Conservation (phyloP, 805 yeast genomes). For the Ogataea neopini region DNA sequence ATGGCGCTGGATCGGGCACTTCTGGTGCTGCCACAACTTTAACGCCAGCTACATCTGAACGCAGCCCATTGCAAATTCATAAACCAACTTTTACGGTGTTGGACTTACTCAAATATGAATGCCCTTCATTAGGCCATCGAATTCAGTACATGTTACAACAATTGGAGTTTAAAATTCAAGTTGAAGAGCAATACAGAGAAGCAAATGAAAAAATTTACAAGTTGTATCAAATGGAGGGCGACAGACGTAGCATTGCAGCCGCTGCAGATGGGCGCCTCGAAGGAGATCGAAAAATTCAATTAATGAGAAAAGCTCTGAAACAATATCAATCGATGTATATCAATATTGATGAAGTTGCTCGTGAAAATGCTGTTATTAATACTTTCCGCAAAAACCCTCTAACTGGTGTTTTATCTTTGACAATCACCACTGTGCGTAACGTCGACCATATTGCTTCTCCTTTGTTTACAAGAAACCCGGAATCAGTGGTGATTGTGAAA, state of each 20-base stretch:
- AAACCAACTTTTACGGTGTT: slow-evolving; percentile 60
- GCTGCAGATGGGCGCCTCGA: slow-evolving; percentile 88
- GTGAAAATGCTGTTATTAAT: slow-evolving; percentile 64
- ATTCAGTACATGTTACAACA: slow-evolving; percentile 96
- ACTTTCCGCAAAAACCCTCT: slow-evolving; percentile 81
- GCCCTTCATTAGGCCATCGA: slow-evolving; percentile 91
- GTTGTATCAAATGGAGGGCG: slow-evolving; percentile 89
- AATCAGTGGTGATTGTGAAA: slow-evolving; percentile 72
- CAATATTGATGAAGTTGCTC: slow-evolving; percentile 62
- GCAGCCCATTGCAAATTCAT: slow-evolving; percentile 20
- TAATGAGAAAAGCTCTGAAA: slow-evolving; percentile 79
- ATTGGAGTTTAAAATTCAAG: slow-evolving; percentile 88
- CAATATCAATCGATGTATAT: slow-evolving; percentile 89
- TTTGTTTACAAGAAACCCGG: slow-evolving; percentile 74
- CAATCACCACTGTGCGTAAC: slow-evolving; percentile 78
- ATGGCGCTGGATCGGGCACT: background rate
- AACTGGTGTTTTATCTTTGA: slow-evolving; percentile 74
- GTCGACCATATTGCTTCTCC: slow-evolving; percentile 92
- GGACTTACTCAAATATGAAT: slow-evolving; percentile 87
- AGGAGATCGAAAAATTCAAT: slow-evolving; percentile 79
- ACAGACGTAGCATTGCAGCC: slow-evolving; percentile 76
- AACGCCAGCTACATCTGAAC: slow-evolving; percentile 9
- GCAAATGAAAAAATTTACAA: slow-evolving; percentile 89
- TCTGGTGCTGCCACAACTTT: background rate
- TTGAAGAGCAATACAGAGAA: slow-evolving; percentile 88